Evolutionary conservation across 305 asterid genomes (phyloP).

Genomic region (Solanum hybrid): DNA sequence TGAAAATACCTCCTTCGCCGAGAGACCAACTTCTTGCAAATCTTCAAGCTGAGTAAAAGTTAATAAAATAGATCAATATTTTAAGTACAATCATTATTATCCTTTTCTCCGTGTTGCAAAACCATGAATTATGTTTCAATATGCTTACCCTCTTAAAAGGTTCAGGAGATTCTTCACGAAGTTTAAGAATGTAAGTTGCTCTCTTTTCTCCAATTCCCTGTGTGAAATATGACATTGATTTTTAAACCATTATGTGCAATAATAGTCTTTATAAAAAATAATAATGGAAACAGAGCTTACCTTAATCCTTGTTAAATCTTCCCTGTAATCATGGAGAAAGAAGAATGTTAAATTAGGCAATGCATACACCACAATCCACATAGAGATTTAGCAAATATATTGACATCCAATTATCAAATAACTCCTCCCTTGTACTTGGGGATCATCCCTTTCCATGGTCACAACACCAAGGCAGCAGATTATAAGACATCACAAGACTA

Average conservation of each 20-base stretch:
- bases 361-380: neutral
- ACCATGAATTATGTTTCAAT: neutral
- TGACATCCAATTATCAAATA: neutral
- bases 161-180: slow-evolving; percentile 64
- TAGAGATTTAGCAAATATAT: neutral
- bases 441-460: neutral
- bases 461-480: neutral
- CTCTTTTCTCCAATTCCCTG: slow-evolving; percentile 95
- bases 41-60: slow-evolving; percentile 56
- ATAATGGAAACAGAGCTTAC: slow-evolving; percentile 18
- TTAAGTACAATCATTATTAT: neutral
- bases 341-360: neutral
- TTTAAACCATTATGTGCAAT: neutral
- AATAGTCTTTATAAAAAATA: neutral
- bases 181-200: slow-evolving; percentile 65
- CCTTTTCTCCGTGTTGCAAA: neutral
- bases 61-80: neutral
- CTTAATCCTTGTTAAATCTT: slow-evolving; percentile 54
- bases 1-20: slow-evolving; percentile 57
- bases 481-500: neutral
- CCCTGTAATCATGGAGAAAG: slow-evolving; percentile 33
- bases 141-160: slow-evolving; percentile 68
- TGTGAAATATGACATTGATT: neutral
- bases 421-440: neutral
- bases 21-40: slow-evolving; percentile 69